Evolutionary conservation across 2,329 filamentous ascomycete species (phyloP), one percentile per base, ranked within the genome.

Genomic region (Bipolaris oryzae): DNA sequence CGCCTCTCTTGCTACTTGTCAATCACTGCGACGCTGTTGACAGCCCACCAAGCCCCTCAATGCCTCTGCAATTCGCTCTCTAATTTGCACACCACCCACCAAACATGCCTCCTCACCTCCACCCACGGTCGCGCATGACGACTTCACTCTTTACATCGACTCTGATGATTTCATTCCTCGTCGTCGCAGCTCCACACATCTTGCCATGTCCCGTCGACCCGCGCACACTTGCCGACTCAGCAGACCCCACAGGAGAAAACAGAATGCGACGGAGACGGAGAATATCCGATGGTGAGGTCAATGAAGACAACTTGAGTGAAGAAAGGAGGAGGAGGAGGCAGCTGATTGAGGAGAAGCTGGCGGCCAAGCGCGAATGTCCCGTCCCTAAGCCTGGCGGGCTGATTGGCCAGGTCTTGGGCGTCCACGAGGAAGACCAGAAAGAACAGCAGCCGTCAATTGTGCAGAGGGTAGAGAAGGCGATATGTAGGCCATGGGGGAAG

Each of bases 141-240:
- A 93, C 90, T 54, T 95, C 92, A 43, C 88, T 99, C 58, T 99
- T 99, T 80, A 92, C 92, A 48, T 91, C 90, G n/a, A 98, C 94
- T 1, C 85, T 98, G 52, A 84, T 91, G 61, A 88, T 92, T 31
- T 95, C 90, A 67, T 96, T 99, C 77, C 85, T 96, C 62, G 93
- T 99, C 60, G 95, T 99, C 50, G 91, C 87, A 28, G 82, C 96
- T 42, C 95, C 95, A 20, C 95, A 99, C 76, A 74, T 96, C 28
- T 85, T 99, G 16, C 95, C 95, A 1, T 99, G 95, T 74, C 95
- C 95, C 1, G 91, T 92, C 25, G 78, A 80, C 43, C 91, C 91
- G 2, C 85, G 90, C 63, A 85, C 87, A 33, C 89, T 89, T 68
- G 89, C 91, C 67, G 93, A 96, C 74, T 87, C 87, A 15, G 50